Evolutionary conservation across 371 early-diverging fungal species (phyloP), one percentile per base, ranked within the genome.

Genomic region (Neoconidiobolus thromboides): DNA sequence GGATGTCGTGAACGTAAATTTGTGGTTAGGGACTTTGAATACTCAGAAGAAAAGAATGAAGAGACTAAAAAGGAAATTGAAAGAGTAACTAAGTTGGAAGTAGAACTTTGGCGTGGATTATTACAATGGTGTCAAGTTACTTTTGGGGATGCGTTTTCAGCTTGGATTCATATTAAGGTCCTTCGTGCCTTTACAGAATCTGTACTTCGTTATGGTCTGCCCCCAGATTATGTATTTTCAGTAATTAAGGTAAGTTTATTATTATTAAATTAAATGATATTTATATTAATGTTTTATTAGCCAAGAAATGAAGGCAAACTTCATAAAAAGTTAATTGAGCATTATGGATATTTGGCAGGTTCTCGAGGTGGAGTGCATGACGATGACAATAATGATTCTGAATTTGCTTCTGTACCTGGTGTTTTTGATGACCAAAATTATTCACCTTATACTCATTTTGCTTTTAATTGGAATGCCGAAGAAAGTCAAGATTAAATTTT

Each of bases 151-250:
- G 79, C 85, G 1, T 91, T 87, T 68, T 67, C 87, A 12, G 79
- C 86, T 50, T 95, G 92, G 92, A 72, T 91, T 42, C 98, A 97
- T 63, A 66, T 93, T 61, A 97, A 95, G 71, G 87, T 86, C 0
- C 70, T 97, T 48, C 81, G 96, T 4, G 81, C 91, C 41, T 93
- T 89, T 76, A 93, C 93, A 40, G 98, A 97, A 68, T 89, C 90
- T n/a, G 81, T 97, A 0, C 71, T 97, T 66, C 89, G 96, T 57
- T 95, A 96, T 68, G 98, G 98, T 36, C 75, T 96, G 15, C 94
- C 98, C 36, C 91, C 95, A 15, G 89, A 96, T 65, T 97, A 93
- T 67, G 77, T 86, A 61, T 78, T 93, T 1, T 82, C 87, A 63
- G 67, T 86, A 5, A 77, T 96, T 61, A 80, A 79, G 69, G 86